phyloP scores from a whole-genome alignment of 495 filamentous ascomycete genomes.

The Talaromyces borbonicus region DNA sequence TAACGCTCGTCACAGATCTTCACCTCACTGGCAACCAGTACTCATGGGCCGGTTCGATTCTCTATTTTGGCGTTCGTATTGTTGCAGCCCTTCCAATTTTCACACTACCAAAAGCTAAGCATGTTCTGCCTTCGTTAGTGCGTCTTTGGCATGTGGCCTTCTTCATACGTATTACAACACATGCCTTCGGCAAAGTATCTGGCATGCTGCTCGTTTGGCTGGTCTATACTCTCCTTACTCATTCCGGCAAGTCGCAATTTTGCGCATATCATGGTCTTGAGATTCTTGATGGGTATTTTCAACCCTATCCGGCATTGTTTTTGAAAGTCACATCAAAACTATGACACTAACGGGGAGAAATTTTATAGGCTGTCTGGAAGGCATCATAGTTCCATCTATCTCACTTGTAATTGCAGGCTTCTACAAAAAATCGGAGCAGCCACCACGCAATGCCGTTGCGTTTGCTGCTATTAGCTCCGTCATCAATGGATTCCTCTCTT shows the following conservation, averaged over 20 bases:
- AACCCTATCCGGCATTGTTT: not conserved
- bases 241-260: constrained; percentile 17
- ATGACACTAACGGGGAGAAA: not conserved
- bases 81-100: constrained; percentile 3
- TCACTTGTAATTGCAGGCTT: constrained; percentile 22
- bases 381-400: constrained; percentile 12
- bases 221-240: constrained; percentile 14
- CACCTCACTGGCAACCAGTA: constrained; percentile 18
- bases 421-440: constrained; percentile 20
- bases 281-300: constrained; percentile 15
- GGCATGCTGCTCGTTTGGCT: constrained; percentile 11
- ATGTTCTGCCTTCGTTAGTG: constrained; percentile 7
- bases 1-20: constrained; percentile 13
- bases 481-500: constrained; percentile 42
- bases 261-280: constrained; percentile 18
- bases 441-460: constrained; percentile 13
- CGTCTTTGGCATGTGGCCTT: constrained; percentile 19
- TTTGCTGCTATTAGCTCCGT: constrained; percentile 26
- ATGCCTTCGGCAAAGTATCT: constrained; percentile 39
- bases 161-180: constrained; percentile 34
- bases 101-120: not conserved
- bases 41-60: constrained; percentile 20
- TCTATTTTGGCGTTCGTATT: constrained; percentile 14
- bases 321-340: not conserved
- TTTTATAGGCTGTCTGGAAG: constrained; percentile 10